Conservation (phyloP, 192 early-diverging fungal genomes). For the Coemansia sp. region DNA sequence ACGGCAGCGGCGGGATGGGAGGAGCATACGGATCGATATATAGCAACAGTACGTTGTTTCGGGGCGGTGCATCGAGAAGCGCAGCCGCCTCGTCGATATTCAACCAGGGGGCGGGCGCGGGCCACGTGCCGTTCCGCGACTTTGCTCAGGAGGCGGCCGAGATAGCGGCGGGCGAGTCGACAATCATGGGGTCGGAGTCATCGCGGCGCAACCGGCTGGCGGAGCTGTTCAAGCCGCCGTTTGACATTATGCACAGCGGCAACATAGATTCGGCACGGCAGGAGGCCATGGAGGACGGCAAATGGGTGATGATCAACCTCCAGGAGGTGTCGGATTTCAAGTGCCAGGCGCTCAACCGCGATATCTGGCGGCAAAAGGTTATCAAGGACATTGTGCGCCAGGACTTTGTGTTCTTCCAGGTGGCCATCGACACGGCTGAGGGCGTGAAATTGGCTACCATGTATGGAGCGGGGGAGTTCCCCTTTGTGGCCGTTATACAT, state of each 20-base stretch:
- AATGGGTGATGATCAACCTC: conserved; percentile 87
- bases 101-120: conserved; percentile 28
- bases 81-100: conserved; percentile 51
- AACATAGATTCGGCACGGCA: conserved; percentile 71
- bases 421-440: conserved; percentile 63
- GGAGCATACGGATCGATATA: conserved; percentile 10
- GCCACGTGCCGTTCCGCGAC: conserved; percentile 64
- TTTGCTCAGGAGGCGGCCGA: conserved; percentile 65
- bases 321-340: conserved; percentile 82
- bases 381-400: conserved; percentile 77
- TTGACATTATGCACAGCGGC: conserved; percentile 82
- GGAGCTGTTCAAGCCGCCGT: conserved; percentile 83
- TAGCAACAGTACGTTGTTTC: not conserved
- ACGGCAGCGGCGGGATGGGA: conserved; percentile 9
- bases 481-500: conserved; percentile 88
- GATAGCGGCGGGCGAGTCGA: conserved; percentile 42
- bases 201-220: conserved; percentile 62
- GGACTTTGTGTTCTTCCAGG: conserved; percentile 87
- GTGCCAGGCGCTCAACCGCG: conserved; percentile 89
- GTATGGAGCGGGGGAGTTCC: conserved; percentile 71
- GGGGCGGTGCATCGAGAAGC: not conserved
- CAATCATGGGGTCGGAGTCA: conserved; percentile 4
- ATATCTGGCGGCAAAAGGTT: conserved; percentile 82
- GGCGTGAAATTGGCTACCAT: conserved; percentile 70
- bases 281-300: conserved; percentile 58